These are phyloP conservation scores for Heliocybe sulcata DNA, from an alignment of 1,284 basidiomycete genomes.

Conservation along the genomic window DNA sequence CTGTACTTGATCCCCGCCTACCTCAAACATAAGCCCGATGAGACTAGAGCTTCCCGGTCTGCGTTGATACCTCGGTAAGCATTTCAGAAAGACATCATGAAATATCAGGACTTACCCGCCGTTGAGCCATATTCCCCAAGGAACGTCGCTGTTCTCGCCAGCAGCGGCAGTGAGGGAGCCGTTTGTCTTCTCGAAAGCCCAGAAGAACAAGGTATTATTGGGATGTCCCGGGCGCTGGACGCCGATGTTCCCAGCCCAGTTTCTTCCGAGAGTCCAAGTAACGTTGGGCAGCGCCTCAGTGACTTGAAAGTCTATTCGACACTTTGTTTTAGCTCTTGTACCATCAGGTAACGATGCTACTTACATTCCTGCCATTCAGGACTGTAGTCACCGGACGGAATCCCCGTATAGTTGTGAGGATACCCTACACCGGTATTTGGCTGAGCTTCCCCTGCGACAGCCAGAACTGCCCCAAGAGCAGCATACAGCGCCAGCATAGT, in stretches of 20 bases:
- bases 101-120: constrained; percentile 53
- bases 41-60: constrained; percentile 69
- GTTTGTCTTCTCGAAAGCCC: constrained; percentile 53
- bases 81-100: neutral
- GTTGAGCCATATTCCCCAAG: constrained; percentile 74
- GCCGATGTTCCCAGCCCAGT: constrained; percentile 62
- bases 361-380: constrained; percentile 23
- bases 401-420: constrained; percentile 14
- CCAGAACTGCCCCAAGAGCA: neutral
- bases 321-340: neutral
- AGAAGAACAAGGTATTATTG: constrained; percentile 69
- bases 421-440: neutral
- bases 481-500: neutral
- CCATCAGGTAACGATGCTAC: constrained; percentile 3
- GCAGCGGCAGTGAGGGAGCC: constrained; percentile 47
- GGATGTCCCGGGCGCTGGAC: constrained; percentile 62
- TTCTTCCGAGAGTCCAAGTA: constrained; percentile 46
- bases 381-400: constrained; percentile 15
- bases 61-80: neutral
- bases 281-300: constrained; percentile 46
- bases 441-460: neutral
- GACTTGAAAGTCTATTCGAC: constrained; percentile 16
- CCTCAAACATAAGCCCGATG: constrained; percentile 57
- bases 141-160: constrained; percentile 28
- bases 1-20: too few relatives aligned